These are phyloP conservation scores for Bidens hawaiensis DNA, from an alignment of 140 eudicot genomes.

Conservation along the genomic window DNA sequence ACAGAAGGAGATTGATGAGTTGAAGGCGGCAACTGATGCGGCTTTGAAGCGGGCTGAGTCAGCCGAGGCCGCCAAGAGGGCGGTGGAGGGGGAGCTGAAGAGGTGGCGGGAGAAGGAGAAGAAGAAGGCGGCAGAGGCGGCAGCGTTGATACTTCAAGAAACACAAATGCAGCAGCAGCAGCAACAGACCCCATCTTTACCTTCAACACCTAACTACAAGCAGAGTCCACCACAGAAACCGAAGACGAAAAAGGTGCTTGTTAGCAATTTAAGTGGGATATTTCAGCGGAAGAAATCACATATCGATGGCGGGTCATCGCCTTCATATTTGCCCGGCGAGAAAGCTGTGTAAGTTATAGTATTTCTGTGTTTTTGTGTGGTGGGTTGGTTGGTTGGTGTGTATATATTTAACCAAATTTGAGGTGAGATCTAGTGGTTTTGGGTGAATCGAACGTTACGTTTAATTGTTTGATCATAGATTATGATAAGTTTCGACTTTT, in stretches of 20 bases:
- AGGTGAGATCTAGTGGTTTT: constrained; percentile 25
- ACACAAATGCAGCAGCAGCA: constrained; percentile 42
- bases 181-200: constrained; percentile 31
- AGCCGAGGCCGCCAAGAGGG: constrained; percentile 89
- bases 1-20: constrained; percentile 66
- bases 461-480: not conserved
- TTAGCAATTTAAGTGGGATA: constrained; percentile 57
- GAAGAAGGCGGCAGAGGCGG: constrained; percentile 90
- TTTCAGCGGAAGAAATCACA: constrained; percentile 66
- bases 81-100: constrained; percentile 85
- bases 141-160: constrained; percentile 62
- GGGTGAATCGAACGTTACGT: too few relatives aligned
- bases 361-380: not conserved
- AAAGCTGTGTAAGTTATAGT: constrained; percentile 30
- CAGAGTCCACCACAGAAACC: constrained; percentile 39
- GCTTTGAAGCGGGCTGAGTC: constrained; percentile 75
- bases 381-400: constrained; percentile 32
- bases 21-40: constrained; percentile 61
- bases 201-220: constrained; percentile 33
- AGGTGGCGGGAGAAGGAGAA: constrained; percentile 88
- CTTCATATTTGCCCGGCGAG: constrained; percentile 81
- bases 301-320: constrained; percentile 53
- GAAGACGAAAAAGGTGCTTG: constrained; percentile 64
- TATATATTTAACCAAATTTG: constrained; percentile 26
- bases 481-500: not conserved